phyloP scores from a whole-genome alignment of 2,329 filamentous ascomycete species.

The Colletotrichum noveboracense region DNA sequence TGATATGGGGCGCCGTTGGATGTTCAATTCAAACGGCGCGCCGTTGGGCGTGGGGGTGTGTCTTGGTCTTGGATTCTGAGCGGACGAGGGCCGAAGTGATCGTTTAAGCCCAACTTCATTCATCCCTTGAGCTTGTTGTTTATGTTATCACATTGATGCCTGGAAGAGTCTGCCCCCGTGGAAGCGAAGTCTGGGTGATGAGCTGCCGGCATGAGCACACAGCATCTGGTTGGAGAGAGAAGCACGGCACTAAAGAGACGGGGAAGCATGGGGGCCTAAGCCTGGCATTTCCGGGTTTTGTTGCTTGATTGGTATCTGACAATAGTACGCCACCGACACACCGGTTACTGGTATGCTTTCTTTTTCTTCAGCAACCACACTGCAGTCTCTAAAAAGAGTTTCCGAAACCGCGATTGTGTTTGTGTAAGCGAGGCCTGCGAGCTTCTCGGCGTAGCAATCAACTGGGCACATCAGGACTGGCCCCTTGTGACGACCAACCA shows the following conservation, averaged over 20 bases:
- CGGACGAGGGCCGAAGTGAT: neutral
- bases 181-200: neutral
- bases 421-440: neutral
- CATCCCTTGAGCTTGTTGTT: neutral
- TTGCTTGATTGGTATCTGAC: neutral
- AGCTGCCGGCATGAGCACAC: neutral
- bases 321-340: neutral
- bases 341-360: neutral
- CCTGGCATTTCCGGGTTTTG: neutral
- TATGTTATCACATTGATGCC: neutral
- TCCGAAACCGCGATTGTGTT: neutral
- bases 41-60: neutral
- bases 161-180: neutral
- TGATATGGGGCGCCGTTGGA: neutral
- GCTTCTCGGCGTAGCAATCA: neutral
- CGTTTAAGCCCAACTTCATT: neutral
- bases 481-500: neutral
- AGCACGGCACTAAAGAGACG: neutral
- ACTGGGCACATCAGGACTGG: neutral
- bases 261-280: neutral
- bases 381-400: neutral
- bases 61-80: neutral
- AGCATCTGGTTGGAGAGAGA: neutral
- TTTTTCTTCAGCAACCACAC: neutral
- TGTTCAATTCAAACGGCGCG: neutral